Base-by-base conservation (phyloP, 2,329 filamentous ascomycete species). In the Colletotrichum melonis region DNA sequence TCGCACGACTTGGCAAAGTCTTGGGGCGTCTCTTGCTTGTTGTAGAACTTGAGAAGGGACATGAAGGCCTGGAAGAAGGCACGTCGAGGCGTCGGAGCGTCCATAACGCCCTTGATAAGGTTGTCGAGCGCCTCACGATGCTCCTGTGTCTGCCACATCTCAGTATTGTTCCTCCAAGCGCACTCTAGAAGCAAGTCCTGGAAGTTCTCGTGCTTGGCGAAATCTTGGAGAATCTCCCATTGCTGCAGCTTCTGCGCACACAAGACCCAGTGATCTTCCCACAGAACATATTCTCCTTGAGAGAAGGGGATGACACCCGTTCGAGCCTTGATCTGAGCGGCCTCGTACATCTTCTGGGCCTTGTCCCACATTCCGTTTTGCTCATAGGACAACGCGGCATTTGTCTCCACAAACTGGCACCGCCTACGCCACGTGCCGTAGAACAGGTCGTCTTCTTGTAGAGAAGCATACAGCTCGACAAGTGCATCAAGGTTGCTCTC, bases 341-440 rank as follows among this genome's bases (percentile, higher is more conserved):
- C 93, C 82, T 99, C 97, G 82, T 98, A 99, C 86, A 98, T 93
- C 79, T 94, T 94, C 84, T 99, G 97, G 1, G 97, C 95, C 84
- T 98, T 98, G 79, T 99, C 97, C 97, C 97, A 99, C 90, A 98
- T 97, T 60, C 97, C 97, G 78, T 97, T 97, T 81, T 99, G 97
- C 84, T 99, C 97, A 78, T 98, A 99, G 0, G 97, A 99, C 8
- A 99, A 87, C 1, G 95, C 97, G 16, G 97, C 95, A 80, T 99
- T 99, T 9, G 95, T 98, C 86, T 99, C 97, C 6, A 99, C 93
- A 79, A 98, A 99, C 76, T 98, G 95, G 81, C 95, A 98, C 58
- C 97, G 92, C 69, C 97, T 92, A 72, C 97, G 92, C 97, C 97
- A 99, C 0, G 95, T 97, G 9, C 97, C 97, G 76, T 99, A 98